A percentile compares a stretch with the other conserved stretches of the same genome.
Conservation (phyloP, 176 grass and related monocot genomes). For the Musa acuminata region DNA sequence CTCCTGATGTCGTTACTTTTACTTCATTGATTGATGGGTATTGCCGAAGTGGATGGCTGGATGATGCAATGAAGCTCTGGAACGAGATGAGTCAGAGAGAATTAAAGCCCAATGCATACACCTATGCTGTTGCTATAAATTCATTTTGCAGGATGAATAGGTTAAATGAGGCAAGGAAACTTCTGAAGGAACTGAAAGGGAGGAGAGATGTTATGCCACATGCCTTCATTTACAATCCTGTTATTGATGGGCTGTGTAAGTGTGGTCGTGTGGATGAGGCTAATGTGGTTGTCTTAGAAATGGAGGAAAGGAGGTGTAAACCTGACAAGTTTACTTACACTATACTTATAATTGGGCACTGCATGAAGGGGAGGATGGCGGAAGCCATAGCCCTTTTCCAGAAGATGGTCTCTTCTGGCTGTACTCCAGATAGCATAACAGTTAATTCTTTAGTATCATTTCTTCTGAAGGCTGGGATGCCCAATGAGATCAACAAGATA, state of each 20-base stretch:
- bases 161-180: slow-evolving; percentile 42
- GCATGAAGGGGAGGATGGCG: slow-evolving; percentile 80
- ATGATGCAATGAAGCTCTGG: slow-evolving; percentile 67
- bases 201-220: slow-evolving; percentile 52
- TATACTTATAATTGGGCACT: slow-evolving; percentile 83
- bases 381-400: slow-evolving; percentile 62
- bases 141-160: slow-evolving; percentile 66
- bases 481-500: slow-evolving; percentile 55
- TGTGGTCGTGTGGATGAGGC: slow-evolving; percentile 64
- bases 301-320: slow-evolving; percentile 51
- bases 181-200: slow-evolving; percentile 52
- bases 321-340: slow-evolving; percentile 96
- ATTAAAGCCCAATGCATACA: slow-evolving; percentile 62
- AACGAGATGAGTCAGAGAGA: slow-evolving; percentile 47
- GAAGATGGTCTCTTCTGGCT: slow-evolving; percentile 64
- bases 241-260: slow-evolving; percentile 76
- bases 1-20: slow-evolving; percentile 81
- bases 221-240: slow-evolving; percentile 77
- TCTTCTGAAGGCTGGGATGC: slow-evolving; percentile 85
- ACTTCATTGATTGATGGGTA: slow-evolving; percentile 95
- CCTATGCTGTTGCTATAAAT: slow-evolving; percentile 69
- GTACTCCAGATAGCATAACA: slow-evolving; percentile 58
- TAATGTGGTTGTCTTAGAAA: slow-evolving; percentile 44
- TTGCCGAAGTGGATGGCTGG: slow-evolving; percentile 53
- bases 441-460: slow-evolving; percentile 66